These are phyloP conservation scores for Haematococcus lacustris DNA, from an alignment of 139 green algal species.

Conservation along the genomic window DNA sequence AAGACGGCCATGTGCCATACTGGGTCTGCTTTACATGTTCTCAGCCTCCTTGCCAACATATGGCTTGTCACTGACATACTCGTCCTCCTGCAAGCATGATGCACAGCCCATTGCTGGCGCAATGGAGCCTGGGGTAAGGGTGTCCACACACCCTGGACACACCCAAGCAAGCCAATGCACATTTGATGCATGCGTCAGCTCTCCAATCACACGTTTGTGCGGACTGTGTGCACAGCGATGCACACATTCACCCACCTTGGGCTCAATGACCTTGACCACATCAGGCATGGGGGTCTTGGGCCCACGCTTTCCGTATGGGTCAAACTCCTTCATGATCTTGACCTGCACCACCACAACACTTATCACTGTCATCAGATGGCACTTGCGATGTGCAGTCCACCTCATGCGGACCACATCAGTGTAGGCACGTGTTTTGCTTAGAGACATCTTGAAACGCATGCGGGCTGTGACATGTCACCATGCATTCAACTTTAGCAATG, in stretches of 20 bases:
- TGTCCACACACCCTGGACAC: not conserved
- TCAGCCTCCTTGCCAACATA: slow-evolving; percentile 28
- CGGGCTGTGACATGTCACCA: no score
- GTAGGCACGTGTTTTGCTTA: no score
- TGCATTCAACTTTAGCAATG: no score
- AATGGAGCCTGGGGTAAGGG: not conserved
- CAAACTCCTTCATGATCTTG: slow-evolving; percentile 97
- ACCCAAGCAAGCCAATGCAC: not conserved
- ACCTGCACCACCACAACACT: slow-evolving; percentile 42
- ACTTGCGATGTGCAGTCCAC: no score
- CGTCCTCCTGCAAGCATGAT: slow-evolving; percentile 26
- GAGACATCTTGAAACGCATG: no score
- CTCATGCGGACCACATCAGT: no score
- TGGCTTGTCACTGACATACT: slow-evolving; percentile 28
- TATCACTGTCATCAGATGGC: no score
- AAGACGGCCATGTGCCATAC: no score
- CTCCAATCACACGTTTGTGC: not conserved
- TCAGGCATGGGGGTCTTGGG: slow-evolving; percentile 91
- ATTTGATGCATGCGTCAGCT: not conserved
- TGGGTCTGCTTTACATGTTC: not conserved
- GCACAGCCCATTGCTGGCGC: not conserved
- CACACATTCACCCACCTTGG: slow-evolving; percentile 27
- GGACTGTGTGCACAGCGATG: not conserved
- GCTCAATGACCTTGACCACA: slow-evolving; percentile 76
- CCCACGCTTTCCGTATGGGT: slow-evolving; percentile 88